Conservation (phyloP, 2,329 filamentous ascomycete species). For the Penicillium frequentans region DNA sequence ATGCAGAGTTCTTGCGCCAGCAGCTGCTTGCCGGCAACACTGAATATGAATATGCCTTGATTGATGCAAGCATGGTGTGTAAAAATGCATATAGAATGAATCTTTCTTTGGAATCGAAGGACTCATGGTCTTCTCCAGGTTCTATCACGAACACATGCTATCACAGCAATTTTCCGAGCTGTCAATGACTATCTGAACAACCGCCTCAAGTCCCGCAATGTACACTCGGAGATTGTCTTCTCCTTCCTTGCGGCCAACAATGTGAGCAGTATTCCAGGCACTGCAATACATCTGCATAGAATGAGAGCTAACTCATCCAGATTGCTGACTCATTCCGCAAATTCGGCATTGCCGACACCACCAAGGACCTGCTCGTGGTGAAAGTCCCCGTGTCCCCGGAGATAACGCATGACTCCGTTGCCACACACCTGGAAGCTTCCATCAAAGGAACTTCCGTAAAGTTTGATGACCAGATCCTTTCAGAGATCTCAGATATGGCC, state of each 20-base stretch:
- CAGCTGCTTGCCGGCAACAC: conserved; percentile 83
- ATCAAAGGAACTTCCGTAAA: conserved; percentile 62
- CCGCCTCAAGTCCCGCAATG: conserved; percentile 73
- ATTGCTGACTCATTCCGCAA: conserved; percentile 89
- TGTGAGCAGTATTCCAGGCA: conserved; percentile 44
- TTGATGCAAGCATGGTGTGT: conserved; percentile 77
- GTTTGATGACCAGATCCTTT: conserved; percentile 65
- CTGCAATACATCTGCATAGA: not conserved
- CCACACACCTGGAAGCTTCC: conserved; percentile 60
- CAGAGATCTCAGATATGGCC: conserved; percentile 60
- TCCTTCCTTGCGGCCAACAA: conserved; percentile 81
- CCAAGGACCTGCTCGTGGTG: conserved; percentile 72
- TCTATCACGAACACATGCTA: conserved; percentile 68
- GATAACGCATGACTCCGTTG: conserved; percentile 49
- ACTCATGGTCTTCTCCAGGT: conserved; percentile 50
- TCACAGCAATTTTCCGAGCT: conserved; percentile 77
- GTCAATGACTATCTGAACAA: conserved; percentile 63
- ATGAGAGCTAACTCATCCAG: conserved; percentile 46
- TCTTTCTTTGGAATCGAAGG: conserved; percentile 1
- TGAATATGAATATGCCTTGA: conserved; percentile 88
- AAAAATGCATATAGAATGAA: not conserved
- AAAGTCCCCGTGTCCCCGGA: conserved; percentile 66
- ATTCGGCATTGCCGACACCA: conserved; percentile 75
- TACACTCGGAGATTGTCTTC: conserved; percentile 86
- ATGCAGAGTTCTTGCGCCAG: conserved; percentile 73